Base-by-base conservation (phyloP, 2,329 filamentous ascomycete genomes). In the Colletotrichum ledebouriae region DNA sequence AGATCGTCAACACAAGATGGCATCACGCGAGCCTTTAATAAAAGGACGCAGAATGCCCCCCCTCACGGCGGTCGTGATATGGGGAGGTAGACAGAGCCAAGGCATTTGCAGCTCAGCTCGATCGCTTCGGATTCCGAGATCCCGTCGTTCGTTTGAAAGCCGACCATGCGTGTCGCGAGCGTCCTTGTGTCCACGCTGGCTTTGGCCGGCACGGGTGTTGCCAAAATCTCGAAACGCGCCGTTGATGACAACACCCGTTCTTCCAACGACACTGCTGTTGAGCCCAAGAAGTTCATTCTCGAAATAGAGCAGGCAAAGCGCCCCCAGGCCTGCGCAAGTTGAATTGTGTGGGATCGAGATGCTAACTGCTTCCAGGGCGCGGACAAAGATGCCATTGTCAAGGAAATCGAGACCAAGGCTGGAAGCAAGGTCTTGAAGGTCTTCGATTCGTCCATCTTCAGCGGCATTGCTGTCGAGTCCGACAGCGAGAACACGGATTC, bases 401-500 rank as follows among this genome's bases (percentile, higher is more conserved):
- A 55, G 17, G 47, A 71, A 29, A 59, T 71, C 34, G 59, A 63
- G 34, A 12, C 58, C 20, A 29, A 44, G 10, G 58, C 62, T 4
- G 69, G 67, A 5, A 67, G 67, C 46, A 60, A 53, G 17, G 50
- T 71, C 20, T 47, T 67, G 7, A 70, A 71, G 29, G 53, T 77
- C 17, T 63, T 72, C 9, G 68, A 72, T 49, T 76, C 75, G 3
- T 70, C 75, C 20, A 75, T 82, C 52, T 82, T 78, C 64, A 59
- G 47, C 3, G 72, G 71, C 46, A 34, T 70, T 25, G 59, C 65
- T n/a, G 46, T 72, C 25, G 71, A 72, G 55, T 66, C 70, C 2
- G 64, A 65, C 41, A 61, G 46, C 13, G 59, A 69, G 50, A 72
- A 72, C 42, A 63, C 66, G 7, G 71, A 72, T 47, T 60, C 70